Conservation (phyloP, 108 stramenopile species). For the Pseudonitzschia delicatissima region DNA sequence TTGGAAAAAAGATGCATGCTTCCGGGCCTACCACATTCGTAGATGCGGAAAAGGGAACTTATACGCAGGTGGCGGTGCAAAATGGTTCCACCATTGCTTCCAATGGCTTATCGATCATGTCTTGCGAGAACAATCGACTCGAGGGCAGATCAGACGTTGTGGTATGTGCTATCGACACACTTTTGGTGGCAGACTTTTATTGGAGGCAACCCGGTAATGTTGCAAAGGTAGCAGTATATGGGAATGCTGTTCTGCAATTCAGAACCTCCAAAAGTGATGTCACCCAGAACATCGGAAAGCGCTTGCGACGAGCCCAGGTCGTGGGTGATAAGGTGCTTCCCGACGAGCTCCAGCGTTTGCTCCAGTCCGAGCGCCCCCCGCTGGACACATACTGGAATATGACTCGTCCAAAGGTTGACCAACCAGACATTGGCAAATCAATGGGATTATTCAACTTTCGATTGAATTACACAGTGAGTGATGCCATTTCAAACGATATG, state of each 20-base stretch:
- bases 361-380: background rate
- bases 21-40: background rate
- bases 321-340: background rate
- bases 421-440: no score
- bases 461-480: background rate
- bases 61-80: background rate
- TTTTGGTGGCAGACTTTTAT: background rate
- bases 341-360: no score
- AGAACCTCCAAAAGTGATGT: background rate
- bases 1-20: background rate
- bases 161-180: background rate
- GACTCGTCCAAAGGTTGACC: background rate
- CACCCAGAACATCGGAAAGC: background rate
- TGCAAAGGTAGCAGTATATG: background rate
- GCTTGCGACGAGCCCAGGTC: background rate
- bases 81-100: background rate
- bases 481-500: constrained; percentile 7
- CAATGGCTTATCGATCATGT: background rate
- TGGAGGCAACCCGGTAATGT: background rate
- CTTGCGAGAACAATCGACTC: background rate
- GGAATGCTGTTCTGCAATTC: background rate
- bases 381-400: background rate
- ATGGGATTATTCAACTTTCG: background rate
- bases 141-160: background rate
- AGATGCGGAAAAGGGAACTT: background rate